Conservation (phyloP, 2,329 filamentous ascomycete species). For the Claviceps sorghi region DNA sequence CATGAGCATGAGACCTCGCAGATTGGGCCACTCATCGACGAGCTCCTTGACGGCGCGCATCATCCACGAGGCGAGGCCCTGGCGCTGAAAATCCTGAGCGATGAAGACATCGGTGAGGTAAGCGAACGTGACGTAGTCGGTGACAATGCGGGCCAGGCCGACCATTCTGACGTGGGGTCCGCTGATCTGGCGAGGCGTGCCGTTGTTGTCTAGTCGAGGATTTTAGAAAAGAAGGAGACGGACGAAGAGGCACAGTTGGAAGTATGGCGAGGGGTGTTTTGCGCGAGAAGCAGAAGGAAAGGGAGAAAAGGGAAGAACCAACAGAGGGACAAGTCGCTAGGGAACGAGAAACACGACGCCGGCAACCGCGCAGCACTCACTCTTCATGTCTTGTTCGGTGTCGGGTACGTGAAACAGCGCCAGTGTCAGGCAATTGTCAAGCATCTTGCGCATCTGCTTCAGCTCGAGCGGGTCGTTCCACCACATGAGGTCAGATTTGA, state of each 20-base stretch:
- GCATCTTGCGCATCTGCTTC: slow-evolving; percentile 31
- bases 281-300: neutral
- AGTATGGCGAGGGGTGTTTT: too few relatives aligned
- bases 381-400: slow-evolving; percentile 24
- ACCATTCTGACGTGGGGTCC: slow-evolving; percentile 22
- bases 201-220: slow-evolving; percentile 15
- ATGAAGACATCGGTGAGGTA: slow-evolving; percentile 58
- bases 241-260: too few relatives aligned
- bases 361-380: slow-evolving; percentile 11
- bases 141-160: slow-evolving; percentile 42
- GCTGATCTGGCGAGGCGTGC: slow-evolving; percentile 15
- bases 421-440: slow-evolving; percentile 45
- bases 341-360: too few relatives aligned
- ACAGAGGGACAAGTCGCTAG: too few relatives aligned
- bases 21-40: slow-evolving; percentile 38
- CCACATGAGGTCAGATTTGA: slow-evolving; percentile 43
- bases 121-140: slow-evolving; percentile 53
- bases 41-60: slow-evolving; percentile 45
- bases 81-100: slow-evolving; percentile 40
- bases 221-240: too few relatives aligned
- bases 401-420: slow-evolving; percentile 36
- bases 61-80: slow-evolving; percentile 51
- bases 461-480: slow-evolving; percentile 42
- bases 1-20: slow-evolving; percentile 45
- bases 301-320: slow-evolving; percentile 1